Base-by-base conservation (phyloP, 208 protist species). In the Herpetomonas muscarum region DNA sequence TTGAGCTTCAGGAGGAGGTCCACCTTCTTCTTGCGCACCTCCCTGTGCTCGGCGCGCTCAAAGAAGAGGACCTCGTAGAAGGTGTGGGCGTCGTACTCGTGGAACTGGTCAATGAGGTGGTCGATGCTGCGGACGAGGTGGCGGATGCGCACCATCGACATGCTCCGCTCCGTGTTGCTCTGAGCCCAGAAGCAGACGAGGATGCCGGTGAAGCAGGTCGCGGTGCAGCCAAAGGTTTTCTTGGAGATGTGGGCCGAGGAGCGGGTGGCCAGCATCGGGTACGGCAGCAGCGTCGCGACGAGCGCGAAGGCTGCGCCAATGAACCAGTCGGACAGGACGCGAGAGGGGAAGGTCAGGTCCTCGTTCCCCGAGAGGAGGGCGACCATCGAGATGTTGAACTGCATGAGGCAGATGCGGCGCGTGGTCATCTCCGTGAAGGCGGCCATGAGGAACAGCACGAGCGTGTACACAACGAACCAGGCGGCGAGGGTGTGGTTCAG, bases 51-150 rank as follows among this genome's bases (percentile, higher is more conserved):
- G 39, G 49, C 64, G 24, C 68, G 77, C 47, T 87, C 79, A 66
- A 87, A 90, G 45, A 90, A 68, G 36, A 90, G 63, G 19, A 86
- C 67, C 57, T 90, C 79, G 55, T 90, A 87, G 22, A 81, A 76
- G 26, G 76, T 80, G 41, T 70, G 74, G 29, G 57, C 64, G 51
- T 87, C 76, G 52, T 77, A 55, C 1, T 44, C 39, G 52, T 77
- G 68, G 48, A 85, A 69, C 53, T 79, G 61, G 21, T 76, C 77
- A 28, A 90, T 69, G 39, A 85, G 62, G 32, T 64, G 53, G 62
- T 91, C 84, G 17, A 87, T 37, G 15, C 62, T 75, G 44, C 65
- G 68, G 0, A 79, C 72, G 28, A 87, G 59, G 21, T 66, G 69
- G 44, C 84, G 79, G 13, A 91, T 70, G 44, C 74, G 76, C 45